Evolutionary conservation across 768 basidiomycete genomes (phyloP).

Genomic region (Podaxis pistillaris): DNA sequence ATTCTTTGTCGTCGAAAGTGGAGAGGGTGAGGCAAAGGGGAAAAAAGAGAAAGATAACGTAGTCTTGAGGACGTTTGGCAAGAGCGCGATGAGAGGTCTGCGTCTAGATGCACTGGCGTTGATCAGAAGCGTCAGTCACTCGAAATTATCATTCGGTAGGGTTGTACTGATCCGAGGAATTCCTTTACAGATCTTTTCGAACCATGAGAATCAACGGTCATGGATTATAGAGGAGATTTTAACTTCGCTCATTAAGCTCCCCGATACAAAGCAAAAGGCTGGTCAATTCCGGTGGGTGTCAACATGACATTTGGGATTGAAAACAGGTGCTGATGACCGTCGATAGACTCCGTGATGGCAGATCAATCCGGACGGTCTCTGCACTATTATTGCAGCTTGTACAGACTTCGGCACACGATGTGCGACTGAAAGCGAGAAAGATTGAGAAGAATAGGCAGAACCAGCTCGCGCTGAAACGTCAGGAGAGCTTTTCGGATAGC

Average conservation of each 20-base stretch:
- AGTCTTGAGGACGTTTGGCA: conserved; percentile 68
- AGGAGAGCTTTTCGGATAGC: conserved; percentile 58
- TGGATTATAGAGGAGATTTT: conserved; percentile 99
- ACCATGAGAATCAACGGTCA: conserved; percentile 84
- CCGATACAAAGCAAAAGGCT: conserved; percentile 86
- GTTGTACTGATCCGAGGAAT: neutral
- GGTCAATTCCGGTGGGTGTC: conserved; percentile 78
- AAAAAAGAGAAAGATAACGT: conserved; percentile 57
- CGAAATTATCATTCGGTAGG: neutral
- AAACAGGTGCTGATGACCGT: conserved; percentile 2
- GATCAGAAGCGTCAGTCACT: conserved; percentile 74
- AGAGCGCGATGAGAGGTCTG: conserved; percentile 78
- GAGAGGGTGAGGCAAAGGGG: conserved; percentile 44
- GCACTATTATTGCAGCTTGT: conserved; percentile 94
- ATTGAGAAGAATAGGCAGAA: conserved; percentile 64
- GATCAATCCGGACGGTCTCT: conserved; percentile 90
- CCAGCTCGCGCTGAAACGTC: conserved; percentile 56
- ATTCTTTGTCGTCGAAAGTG: conserved; percentile 82
- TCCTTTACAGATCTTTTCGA: conserved; percentile 75
- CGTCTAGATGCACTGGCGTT: conserved; percentile 80
- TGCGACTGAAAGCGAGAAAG: conserved; percentile 65
- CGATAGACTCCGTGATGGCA: conserved; percentile 82
- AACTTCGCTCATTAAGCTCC: conserved; percentile 83
- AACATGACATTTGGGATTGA: neutral
- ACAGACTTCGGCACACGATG: conserved; percentile 89